Percentiles rank a stretch among this genome's conserved stretches.
Evolutionary conservation across 1,139 yeast genomes (phyloP).

Genomic region (Candida sp.): DNA sequence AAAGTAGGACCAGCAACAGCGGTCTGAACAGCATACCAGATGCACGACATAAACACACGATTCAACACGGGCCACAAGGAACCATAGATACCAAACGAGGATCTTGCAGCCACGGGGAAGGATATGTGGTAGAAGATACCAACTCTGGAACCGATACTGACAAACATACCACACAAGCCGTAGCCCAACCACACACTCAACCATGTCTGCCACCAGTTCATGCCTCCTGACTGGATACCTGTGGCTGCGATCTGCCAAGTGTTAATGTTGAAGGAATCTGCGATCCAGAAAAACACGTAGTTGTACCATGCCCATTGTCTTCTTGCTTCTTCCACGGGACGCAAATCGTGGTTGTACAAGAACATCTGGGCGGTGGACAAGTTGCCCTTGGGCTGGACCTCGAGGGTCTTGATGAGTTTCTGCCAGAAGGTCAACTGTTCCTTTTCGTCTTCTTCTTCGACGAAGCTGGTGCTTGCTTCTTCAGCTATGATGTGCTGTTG

Average conservation of each 20-base stretch:
- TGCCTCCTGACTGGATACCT: slow-evolving; percentile 68
- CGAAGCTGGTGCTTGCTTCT: not conserved
- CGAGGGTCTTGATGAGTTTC: slow-evolving; percentile 9
- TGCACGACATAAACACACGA: slow-evolving; percentile 81
- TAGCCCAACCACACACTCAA: slow-evolving; percentile 82
- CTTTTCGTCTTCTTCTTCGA: not conserved
- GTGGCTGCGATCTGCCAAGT: slow-evolving; percentile 94
- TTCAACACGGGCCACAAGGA: slow-evolving; percentile 82
- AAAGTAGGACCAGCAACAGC: slow-evolving; percentile 87
- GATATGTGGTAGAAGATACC: slow-evolving; percentile 80
- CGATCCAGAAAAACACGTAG: slow-evolving; percentile 80
- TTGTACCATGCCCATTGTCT: slow-evolving; percentile 86
- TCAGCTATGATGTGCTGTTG: not conserved
- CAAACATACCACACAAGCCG: slow-evolving; percentile 61
- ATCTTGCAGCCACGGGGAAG: slow-evolving; percentile 76
- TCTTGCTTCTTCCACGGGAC: slow-evolving; percentile 72
- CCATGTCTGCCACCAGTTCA: slow-evolving; percentile 94
- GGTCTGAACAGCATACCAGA: slow-evolving; percentile 87
- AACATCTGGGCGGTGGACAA: slow-evolving; percentile 56
- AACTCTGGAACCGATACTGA: slow-evolving; percentile 66
- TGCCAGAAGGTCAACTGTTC: slow-evolving; percentile 10
- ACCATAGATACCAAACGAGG: slow-evolving; percentile 80
- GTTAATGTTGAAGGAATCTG: slow-evolving; percentile 86
- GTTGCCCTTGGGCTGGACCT: slow-evolving; percentile 26
- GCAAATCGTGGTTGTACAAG: slow-evolving; percentile 72